These are phyloP conservation scores for Allomyces macrogynus DNA, from an alignment of 192 early-diverging fungal genomes.

Conservation along the genomic window DNA sequence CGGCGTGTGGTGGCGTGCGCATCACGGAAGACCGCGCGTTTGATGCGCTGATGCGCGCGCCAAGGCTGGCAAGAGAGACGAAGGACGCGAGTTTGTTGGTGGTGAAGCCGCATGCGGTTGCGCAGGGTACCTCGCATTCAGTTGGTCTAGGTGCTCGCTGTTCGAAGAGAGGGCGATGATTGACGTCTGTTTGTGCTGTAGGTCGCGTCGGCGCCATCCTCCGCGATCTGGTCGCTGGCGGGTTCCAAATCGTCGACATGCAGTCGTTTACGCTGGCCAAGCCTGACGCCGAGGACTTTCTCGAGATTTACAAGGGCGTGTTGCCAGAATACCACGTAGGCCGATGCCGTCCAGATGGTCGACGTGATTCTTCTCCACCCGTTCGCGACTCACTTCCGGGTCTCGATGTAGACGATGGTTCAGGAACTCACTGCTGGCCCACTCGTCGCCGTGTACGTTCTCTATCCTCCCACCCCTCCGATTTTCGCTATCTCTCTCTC, in stretches of 20 bases:
- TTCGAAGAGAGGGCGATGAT: too few species aligned
- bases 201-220: constrained; percentile 1
- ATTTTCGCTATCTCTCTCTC: neutral
- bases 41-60: neutral
- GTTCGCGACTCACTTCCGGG: constrained; percentile 1
- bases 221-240: constrained; percentile 1
- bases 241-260: constrained; percentile 23
- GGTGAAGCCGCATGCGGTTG: neutral
- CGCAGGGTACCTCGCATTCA: too few species aligned
- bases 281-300: constrained; percentile 32
- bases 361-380: neutral
- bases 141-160: too few species aligned
- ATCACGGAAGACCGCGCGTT: neutral
- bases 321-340: constrained; percentile 31
- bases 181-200: neutral
- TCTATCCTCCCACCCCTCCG: neutral
- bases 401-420: constrained; percentile 1
- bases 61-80: neutral
- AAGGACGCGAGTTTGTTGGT: neutral
- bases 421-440: constrained; percentile 30
- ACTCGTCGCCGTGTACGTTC: constrained; percentile 20
- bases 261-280: constrained; percentile 24
- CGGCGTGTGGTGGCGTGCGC: neutral
- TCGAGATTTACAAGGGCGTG: constrained; percentile 39
- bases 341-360: neutral